phyloP scores from a whole-genome alignment of 1,284 basidiomycete species.

The Cryptococcus maquisensis region DNA sequence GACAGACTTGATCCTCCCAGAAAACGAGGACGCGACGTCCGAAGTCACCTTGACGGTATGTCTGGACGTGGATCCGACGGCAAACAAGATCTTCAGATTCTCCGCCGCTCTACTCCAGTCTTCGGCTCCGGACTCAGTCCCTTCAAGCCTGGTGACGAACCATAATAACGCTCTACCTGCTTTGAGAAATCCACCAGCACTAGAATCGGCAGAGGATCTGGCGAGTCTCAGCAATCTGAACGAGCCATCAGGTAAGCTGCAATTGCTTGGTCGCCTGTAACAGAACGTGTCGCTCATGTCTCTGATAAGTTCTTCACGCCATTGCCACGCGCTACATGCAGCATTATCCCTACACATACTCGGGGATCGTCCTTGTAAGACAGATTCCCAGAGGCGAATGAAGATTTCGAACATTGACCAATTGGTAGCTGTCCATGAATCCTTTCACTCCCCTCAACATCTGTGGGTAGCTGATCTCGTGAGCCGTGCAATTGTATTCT shows the following conservation, averaged over 20 bases:
- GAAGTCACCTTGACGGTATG: slow-evolving; percentile 35
- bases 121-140: slow-evolving; percentile 20
- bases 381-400: not conserved
- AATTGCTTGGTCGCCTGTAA: not conserved
- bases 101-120: slow-evolving; percentile 31
- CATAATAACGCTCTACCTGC: slow-evolving; percentile 64
- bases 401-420: slow-evolving; percentile 4
- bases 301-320: slow-evolving; percentile 78
- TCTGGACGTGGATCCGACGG: slow-evolving; percentile 24
- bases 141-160: slow-evolving; percentile 21
- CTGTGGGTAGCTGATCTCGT: slow-evolving; percentile 48
- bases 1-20: slow-evolving; percentile 29
- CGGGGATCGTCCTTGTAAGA: slow-evolving; percentile 67
- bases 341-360: slow-evolving; percentile 98
- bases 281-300: not conserved
- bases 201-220: slow-evolving; percentile 96
- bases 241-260: slow-evolving; percentile 79
- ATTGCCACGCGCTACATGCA: slow-evolving; percentile 95
- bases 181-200: slow-evolving; percentile 88
- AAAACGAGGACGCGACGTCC: slow-evolving; percentile 20
- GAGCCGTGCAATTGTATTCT: not conserved
- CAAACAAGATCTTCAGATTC: slow-evolving; percentile 36
- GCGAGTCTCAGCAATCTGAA: slow-evolving; percentile 97
- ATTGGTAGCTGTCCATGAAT: slow-evolving; percentile 78
- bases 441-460: slow-evolving; percentile 91